These are phyloP conservation scores for Penicillium arizonense DNA, from an alignment of 495 filamentous ascomycete species.

Conservation along the genomic window DNA sequence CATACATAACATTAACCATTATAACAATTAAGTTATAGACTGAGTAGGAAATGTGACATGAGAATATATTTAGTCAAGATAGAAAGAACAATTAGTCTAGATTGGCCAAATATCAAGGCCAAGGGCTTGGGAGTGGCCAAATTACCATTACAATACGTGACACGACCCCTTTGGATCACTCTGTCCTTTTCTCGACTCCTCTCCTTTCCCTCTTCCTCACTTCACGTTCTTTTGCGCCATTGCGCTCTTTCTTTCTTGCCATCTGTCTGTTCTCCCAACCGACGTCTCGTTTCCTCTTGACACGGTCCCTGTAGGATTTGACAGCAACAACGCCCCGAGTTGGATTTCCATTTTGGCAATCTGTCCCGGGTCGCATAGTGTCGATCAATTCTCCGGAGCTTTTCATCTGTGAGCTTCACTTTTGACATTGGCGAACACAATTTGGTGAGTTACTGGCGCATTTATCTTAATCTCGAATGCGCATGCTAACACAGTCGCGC, in stretches of 20 bases:
- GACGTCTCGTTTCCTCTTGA: no score
- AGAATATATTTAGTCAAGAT: neutral
- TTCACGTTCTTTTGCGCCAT: slow-evolving; percentile 17
- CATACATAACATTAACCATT: no score
- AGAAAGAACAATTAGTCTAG: neutral
- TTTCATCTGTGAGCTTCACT: neutral
- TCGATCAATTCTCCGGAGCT: neutral
- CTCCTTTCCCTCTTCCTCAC: slow-evolving; percentile 18
- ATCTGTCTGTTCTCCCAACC: neutral
- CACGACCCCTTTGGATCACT: slow-evolving; percentile 23
- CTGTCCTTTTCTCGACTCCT: slow-evolving; percentile 31
- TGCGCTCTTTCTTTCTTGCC: neutral
- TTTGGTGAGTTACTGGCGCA: slow-evolving; percentile 10
- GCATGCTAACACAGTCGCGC: slow-evolving; percentile 15
- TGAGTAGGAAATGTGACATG: no score
- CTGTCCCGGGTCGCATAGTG: neutral
- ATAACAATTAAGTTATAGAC: no score
- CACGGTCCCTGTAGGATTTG: neutral
- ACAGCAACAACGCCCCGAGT: neutral
- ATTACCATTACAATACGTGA: slow-evolving; percentile 8
- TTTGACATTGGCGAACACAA: neutral
- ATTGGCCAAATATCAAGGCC: neutral
- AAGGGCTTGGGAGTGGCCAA: slow-evolving; percentile 6
- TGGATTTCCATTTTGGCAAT: neutral
- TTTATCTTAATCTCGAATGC: slow-evolving; percentile 8